Evolutionary conservation across 345 rosid genomes (phyloP).

Genomic region (Luvunga scandens): DNA sequence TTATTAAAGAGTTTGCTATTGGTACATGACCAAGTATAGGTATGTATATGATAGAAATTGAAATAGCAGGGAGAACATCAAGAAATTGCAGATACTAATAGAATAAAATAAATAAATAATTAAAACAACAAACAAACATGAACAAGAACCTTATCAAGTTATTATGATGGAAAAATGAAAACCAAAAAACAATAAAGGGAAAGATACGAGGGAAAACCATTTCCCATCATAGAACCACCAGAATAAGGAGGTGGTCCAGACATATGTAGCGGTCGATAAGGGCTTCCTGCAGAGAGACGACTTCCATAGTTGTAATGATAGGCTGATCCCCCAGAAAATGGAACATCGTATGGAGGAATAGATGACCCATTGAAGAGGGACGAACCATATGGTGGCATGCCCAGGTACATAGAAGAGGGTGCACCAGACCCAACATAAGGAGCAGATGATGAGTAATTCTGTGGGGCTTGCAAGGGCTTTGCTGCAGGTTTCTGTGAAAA

Average conservation of each 20-base stretch:
- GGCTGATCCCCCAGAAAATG: constrained; percentile 90
- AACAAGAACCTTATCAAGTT: not conserved
- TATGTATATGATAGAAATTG: not conserved
- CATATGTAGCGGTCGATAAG: constrained; percentile 77
- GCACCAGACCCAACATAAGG: constrained; percentile 78
- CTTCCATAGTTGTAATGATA: constrained; percentile 77
- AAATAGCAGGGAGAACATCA: not conserved
- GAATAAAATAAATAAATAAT: not conserved
- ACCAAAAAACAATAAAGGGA: not conserved
- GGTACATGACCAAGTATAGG: not conserved
- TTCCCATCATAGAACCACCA: constrained; percentile 85
- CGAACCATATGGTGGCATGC: constrained; percentile 88
- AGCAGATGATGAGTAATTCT: constrained; percentile 60
- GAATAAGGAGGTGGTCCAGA: constrained; percentile 86
- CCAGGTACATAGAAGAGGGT: constrained; percentile 82
- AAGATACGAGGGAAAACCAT: constrained; percentile 35
- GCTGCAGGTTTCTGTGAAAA: constrained; percentile 65
- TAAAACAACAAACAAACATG: not conserved
- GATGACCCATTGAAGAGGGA: constrained; percentile 78
- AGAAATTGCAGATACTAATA: not conserved
- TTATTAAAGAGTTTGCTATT: not conserved
- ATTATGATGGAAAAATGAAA: not conserved
- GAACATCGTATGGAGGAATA: constrained; percentile 80
- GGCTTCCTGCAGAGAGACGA: constrained; percentile 80
- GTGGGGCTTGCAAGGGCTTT: constrained; percentile 71